These are phyloP conservation scores for Ensete ventricosum DNA, from an alignment of 176 grass and related monocot species.

Conservation along the genomic window DNA sequence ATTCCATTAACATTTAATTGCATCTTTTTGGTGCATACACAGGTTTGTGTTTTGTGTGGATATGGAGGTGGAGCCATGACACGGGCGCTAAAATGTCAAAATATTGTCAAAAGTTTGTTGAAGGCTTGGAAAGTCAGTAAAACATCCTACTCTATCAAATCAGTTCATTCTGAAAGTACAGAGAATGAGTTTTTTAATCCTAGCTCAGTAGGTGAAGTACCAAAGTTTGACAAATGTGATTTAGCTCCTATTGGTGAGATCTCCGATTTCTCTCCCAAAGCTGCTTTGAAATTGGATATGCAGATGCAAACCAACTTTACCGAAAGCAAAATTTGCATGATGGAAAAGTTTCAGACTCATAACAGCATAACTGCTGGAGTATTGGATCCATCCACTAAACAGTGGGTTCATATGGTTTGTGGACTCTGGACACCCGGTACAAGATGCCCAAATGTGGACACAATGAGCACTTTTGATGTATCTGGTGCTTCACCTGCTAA, in stretches of 20 bases:
- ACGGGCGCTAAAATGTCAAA: slow-evolving; percentile 58
- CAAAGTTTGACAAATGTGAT: slow-evolving; percentile 12
- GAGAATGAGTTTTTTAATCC: slow-evolving; percentile 11
- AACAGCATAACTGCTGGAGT: slow-evolving; percentile 27
- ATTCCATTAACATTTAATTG: background rate
- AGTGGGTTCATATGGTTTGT: slow-evolving; percentile 97
- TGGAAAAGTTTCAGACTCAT: slow-evolving; percentile 21
- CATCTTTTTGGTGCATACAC: slow-evolving; percentile 9
- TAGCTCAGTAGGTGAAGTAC: slow-evolving; percentile 18
- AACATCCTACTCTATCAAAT: slow-evolving; percentile 16
- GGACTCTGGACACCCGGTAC: slow-evolving; percentile 90
- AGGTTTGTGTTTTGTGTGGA: slow-evolving; percentile 90
- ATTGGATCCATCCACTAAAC: slow-evolving; percentile 26
- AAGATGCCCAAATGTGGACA: slow-evolving; percentile 76
- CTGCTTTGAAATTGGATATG: slow-evolving; percentile 16
- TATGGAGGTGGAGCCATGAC: slow-evolving; percentile 91
- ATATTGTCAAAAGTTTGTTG: slow-evolving; percentile 57
- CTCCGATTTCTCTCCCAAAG: slow-evolving; percentile 16
- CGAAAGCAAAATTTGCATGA: slow-evolving; percentile 8
- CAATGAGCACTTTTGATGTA: slow-evolving; percentile 84
- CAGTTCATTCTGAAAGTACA: slow-evolving; percentile 19
- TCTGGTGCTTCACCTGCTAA: slow-evolving; percentile 60
- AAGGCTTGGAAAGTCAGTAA: slow-evolving; percentile 30
- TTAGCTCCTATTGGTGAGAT: slow-evolving; percentile 13
- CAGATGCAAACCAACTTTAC: slow-evolving; percentile 8